These are phyloP conservation scores for Castanea sativa DNA, from an alignment of 306 rosid genomes.

Conservation along the genomic window DNA sequence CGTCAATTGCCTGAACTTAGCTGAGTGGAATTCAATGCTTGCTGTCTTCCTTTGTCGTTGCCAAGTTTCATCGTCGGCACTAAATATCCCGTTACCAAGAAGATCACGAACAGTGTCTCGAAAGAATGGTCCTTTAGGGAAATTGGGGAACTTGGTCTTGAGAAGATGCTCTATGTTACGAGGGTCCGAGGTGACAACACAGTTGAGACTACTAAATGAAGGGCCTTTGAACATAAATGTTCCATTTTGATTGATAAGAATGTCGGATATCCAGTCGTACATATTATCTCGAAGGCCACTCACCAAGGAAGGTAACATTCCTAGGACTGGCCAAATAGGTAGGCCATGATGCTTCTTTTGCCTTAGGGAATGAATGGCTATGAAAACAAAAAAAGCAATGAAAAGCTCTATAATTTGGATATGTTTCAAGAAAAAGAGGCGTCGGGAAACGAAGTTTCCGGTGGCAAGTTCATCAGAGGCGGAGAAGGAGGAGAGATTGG, in stretches of 20 bases:
- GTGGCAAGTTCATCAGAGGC: neutral
- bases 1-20: constrained; percentile 63
- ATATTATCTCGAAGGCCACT: constrained; percentile 34
- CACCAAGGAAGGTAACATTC: constrained; percentile 77
- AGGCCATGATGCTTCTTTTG: constrained; percentile 58
- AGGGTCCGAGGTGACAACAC: constrained; percentile 76
- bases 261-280: constrained; percentile 68
- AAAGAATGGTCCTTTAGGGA: constrained; percentile 78
- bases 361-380: constrained; percentile 58
- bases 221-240: constrained; percentile 76
- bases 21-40: constrained; percentile 83
- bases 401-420: constrained; percentile 58
- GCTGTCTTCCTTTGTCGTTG: constrained; percentile 82
- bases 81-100: constrained; percentile 82
- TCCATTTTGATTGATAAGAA: constrained; percentile 44
- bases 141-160: constrained; percentile 64
- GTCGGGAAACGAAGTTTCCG: neutral
- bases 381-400: constrained; percentile 53
- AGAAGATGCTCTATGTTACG: constrained; percentile 82
- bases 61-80: constrained; percentile 77
- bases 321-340: constrained; percentile 73
- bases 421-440: constrained; percentile 28
- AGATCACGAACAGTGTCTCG: constrained; percentile 62
- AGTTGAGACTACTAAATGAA: constrained; percentile 59
- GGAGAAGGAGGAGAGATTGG: constrained; percentile 27